These are phyloP conservation scores for Leccinum olivaceoglutinosum DNA, from an alignment of 1,284 basidiomycete genomes.

Conservation along the genomic window DNA sequence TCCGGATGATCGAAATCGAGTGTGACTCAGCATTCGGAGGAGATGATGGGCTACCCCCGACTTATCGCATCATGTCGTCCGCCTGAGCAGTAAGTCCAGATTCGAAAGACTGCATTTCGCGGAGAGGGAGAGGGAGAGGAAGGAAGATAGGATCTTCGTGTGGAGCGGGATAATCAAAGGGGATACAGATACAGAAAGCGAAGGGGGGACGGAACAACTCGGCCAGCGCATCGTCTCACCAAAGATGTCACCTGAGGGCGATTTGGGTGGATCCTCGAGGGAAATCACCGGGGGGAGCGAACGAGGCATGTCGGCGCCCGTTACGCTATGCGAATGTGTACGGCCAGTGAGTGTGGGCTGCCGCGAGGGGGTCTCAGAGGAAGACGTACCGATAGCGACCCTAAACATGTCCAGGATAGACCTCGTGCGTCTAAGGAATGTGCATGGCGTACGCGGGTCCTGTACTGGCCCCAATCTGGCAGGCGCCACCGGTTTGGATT, in stretches of 20 bases:
- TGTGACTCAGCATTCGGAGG: constrained; percentile 1
- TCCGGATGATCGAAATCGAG: constrained; percentile 1
- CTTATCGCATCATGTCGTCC: constrained; percentile 25
- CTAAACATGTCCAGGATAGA: constrained; percentile 62
- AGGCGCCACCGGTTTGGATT: constrained; percentile 38
- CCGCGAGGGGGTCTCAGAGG: constrained; percentile 19
- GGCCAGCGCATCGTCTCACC: constrained; percentile 61
- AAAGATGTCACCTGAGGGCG: constrained; percentile 50
- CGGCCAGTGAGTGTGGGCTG: constrained; percentile 42
- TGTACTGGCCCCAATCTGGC: constrained; percentile 12
- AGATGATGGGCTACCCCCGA: constrained; percentile 12
- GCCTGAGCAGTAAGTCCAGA: constrained; percentile 67
- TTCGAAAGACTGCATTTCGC: constrained; percentile 80
- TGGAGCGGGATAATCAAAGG: constrained; percentile 55
- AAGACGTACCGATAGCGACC: constrained; percentile 22
- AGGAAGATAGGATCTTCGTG: constrained; percentile 30
- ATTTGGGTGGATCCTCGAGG: constrained; percentile 13
- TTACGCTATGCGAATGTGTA: constrained; percentile 73
- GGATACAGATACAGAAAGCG: constrained; percentile 31
- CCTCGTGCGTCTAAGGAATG: constrained; percentile 52
- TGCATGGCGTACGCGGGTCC: constrained; percentile 20
- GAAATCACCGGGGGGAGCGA: constrained; percentile 20
- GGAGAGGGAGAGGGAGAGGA: constrained; percentile 47
- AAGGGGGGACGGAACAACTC: constrained; percentile 31
- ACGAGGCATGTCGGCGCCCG: constrained; percentile 58